These are phyloP conservation scores for Cryptosporidium parvum DNA, from an alignment of 169 alveolate genomes.

Conservation along the genomic window DNA sequence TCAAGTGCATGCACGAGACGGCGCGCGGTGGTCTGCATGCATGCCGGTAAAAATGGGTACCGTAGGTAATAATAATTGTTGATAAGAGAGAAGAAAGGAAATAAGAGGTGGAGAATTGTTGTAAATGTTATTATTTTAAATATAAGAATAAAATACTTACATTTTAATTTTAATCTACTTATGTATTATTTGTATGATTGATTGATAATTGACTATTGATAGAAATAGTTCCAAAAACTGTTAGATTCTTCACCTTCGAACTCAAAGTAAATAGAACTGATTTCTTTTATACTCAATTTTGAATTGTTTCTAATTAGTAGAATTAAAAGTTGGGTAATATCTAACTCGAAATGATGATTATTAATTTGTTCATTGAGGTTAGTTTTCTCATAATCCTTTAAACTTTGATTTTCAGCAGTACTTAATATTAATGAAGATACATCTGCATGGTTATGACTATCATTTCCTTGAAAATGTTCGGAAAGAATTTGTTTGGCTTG, in stretches of 20 bases:
- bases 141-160: too few species aligned
- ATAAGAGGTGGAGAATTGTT: too few species aligned
- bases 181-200: not conserved
- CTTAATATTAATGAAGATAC: too few species aligned
- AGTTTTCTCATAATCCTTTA: not conserved
- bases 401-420: not conserved
- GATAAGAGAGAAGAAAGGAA: too few species aligned
- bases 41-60: constrained; percentile 9
- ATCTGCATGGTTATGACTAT: not conserved
- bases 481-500: constrained; percentile 29
- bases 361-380: not conserved
- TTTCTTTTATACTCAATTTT: not conserved
- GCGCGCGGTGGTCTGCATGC: not conserved
- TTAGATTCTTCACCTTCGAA: constrained; percentile 29
- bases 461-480: not conserved
- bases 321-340: not conserved
- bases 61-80: too few species aligned
- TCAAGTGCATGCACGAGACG: not conserved
- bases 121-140: too few species aligned
- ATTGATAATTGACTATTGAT: not conserved
- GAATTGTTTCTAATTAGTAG: constrained; percentile 13
- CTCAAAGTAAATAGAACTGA: constrained; percentile 20
- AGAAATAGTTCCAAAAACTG: constrained; percentile 48
- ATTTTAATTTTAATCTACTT: not conserved
- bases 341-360: not conserved